phyloP scores from a whole-genome alignment of 164 flowering plant species.

The Stephania japonica region DNA sequence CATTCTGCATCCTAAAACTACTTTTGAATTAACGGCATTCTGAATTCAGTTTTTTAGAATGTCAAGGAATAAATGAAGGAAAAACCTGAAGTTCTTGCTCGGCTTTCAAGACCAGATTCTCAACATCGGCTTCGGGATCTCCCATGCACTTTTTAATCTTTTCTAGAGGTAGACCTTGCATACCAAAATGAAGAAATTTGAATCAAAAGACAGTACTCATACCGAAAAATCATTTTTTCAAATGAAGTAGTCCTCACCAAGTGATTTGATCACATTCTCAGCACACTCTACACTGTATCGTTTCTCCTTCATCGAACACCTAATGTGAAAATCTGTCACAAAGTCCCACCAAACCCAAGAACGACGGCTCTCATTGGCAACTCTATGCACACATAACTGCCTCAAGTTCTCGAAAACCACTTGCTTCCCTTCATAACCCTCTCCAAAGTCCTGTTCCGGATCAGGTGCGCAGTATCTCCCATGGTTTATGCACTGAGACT shows the following conservation, averaged over 20 bases:
- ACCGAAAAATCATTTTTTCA: background rate
- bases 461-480: conserved; percentile 96
- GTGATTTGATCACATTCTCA: conserved; percentile 63
- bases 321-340: conserved; percentile 82
- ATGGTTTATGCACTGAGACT: conserved; percentile 83
- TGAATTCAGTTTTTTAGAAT: background rate
- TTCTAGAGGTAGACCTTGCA: conserved; percentile 56
- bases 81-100: conserved; percentile 80
- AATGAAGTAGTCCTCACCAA: conserved; percentile 36
- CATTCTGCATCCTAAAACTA: background rate
- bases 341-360: conserved; percentile 99
- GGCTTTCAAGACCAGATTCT: conserved; percentile 60
- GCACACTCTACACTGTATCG: conserved; percentile 73
- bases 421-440: conserved; percentile 82
- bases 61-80: background rate
- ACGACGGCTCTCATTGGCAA: conserved; percentile 59
- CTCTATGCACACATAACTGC: conserved; percentile 83
- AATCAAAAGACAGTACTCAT: background rate
- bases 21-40: background rate
- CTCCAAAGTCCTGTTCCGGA: conserved; percentile 73
- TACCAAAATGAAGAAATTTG: conserved; percentile 10
- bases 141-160: conserved; percentile 79
- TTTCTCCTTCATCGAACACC: conserved; percentile 89
- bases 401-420: conserved; percentile 83
- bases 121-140: conserved; percentile 75